Percentiles rank a stretch among this genome's conserved stretches.
Evolutionary conservation across 208 protist genomes (phyloP).

Genomic region (Leptomonas seymouri): DNA sequence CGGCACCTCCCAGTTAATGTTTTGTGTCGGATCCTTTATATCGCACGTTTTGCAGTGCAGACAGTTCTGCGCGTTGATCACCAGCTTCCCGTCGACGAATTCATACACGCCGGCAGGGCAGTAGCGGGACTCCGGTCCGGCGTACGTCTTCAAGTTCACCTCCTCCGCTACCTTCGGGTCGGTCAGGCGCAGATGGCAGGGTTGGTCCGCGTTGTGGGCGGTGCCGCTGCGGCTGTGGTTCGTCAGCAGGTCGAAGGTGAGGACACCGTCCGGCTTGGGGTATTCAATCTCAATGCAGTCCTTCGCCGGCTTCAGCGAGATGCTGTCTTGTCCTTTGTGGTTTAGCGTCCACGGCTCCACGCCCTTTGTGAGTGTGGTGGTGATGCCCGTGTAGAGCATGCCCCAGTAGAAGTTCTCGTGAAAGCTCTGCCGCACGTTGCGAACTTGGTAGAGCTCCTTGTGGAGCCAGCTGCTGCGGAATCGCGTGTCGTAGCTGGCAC

Average conservation of each 20-base stretch:
- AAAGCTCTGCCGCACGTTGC: constrained; percentile 95
- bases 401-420: constrained; percentile 82
- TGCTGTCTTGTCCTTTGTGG: constrained; percentile 80
- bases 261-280: constrained; percentile 95
- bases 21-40: constrained; percentile 98
- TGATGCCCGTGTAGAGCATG: constrained; percentile 84
- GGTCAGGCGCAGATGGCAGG: constrained; percentile 91
- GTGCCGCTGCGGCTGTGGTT: constrained; percentile 95
- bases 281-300: constrained; percentile 94
- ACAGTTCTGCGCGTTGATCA: constrained; percentile 99
- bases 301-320: constrained; percentile 62
- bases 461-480: constrained; percentile 94
- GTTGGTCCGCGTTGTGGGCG: constrained; percentile 97
- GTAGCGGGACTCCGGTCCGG: constrained; percentile 93
- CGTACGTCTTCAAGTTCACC: constrained; percentile 90
- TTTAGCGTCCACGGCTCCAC: constrained; percentile 92
- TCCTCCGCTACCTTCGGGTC: constrained; percentile 73
- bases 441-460: constrained; percentile 93
- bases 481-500: constrained; percentile 77
- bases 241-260: constrained; percentile 98
- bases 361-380: constrained; percentile 79
- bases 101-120: constrained; percentile 98
- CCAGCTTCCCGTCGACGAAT: constrained; percentile 86
- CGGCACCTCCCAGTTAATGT: constrained; percentile 97
- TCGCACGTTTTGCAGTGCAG: constrained; percentile 99